Base-by-base conservation (phyloP, 2,329 filamentous ascomycete genomes). In the Bipolaris victoriae region DNA sequence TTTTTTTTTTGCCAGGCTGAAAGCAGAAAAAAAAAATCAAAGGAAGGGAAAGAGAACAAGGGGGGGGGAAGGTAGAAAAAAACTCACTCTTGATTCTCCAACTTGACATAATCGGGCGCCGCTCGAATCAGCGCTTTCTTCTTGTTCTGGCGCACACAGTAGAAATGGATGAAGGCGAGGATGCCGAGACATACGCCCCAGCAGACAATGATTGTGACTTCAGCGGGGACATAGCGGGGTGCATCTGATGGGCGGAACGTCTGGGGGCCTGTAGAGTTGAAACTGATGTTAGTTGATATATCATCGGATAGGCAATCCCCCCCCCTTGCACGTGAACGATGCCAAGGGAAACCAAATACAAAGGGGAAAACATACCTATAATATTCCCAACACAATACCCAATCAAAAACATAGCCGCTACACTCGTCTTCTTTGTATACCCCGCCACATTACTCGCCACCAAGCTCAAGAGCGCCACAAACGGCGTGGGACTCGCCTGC, bases 81-180 rank as follows among this genome's bases (percentile, higher is more conserved):
- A 16, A 59, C 64, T 61, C 71, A 89, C 79, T 89, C 88, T 72
- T 89, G 86, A 60, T 89, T 88, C 70, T 86, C 84, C 52, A 89
- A 60, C 72, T 82, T 86, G 22, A 79, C 78, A 69, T 90, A 90
- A 1, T 79, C 83, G 0, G 85, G 82, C 49, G 78, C 75, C 1
- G 80, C 81, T 40, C 85, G 74, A 15, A 84, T 66, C 7, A 67
- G 66, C 0, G 80, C 84, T 76, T 90, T 90, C 73, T 82, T 81
- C 60, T 71, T 75, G 63, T 90, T 90, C 76, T 88, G 80, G 18
- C 72, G 71, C 10, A 77, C 76, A 69, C 84, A 90, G 80, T 85
- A 89, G 68, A 79, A 81, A 73, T 85, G 87, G 52, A 90, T 87
- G 65, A 89, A 89, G 0, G 81, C 60, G 55, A 89, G 66, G 55